Base-by-base conservation (phyloP, 371 early-diverging fungal genomes). In the Zychaea mexicana region DNA sequence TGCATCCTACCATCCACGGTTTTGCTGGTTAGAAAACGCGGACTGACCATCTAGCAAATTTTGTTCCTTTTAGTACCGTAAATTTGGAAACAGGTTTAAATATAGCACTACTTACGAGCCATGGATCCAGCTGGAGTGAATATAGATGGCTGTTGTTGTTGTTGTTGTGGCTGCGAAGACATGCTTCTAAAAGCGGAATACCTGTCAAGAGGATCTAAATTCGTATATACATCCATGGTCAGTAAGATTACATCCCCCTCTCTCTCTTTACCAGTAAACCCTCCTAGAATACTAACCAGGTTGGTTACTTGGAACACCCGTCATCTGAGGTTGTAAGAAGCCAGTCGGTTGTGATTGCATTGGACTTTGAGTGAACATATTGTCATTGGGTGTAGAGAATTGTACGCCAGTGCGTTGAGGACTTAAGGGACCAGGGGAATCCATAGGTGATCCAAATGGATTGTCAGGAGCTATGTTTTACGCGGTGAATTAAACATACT, bases 401-500 rank as follows among this genome's bases (percentile, higher is more conserved):
- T 76, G 76, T 12, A 72, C 67, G 28, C 76, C 76, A 6, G 76
- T 76, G 28, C 64, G 60, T 32, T 76, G 76, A 36, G 72, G 70
- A 27, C 62, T 70, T 12, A 76, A 30, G 47, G 76, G 70, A 17
- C 69, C 45, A 7, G 73, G 52, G 6, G 75, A 61, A 46, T 64
- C 65, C 19, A 59, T 49, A 45, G 80, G 77, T 10, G 80, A 80
- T 22, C 86, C 86, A 54, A 85, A 85, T 36, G 86, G 86, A 55
- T 85, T 83, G 17, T 81, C 72, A 12, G 84, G 81, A 0, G 83
- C 82, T 78, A 59, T 33, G n/a, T n/a, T n/a, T n/a, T n/a, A n/a
- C n/a, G n/a, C n/a, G n/a, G n/a, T n/a, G 56, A 32, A 54, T 1
- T 32, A 21, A 47, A 17, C 10, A 55, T 24, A 45, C 27, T 39